Base-by-base conservation (phyloP, 1,284 basidiomycete species). In the Mycocalia duriaeana region DNA sequence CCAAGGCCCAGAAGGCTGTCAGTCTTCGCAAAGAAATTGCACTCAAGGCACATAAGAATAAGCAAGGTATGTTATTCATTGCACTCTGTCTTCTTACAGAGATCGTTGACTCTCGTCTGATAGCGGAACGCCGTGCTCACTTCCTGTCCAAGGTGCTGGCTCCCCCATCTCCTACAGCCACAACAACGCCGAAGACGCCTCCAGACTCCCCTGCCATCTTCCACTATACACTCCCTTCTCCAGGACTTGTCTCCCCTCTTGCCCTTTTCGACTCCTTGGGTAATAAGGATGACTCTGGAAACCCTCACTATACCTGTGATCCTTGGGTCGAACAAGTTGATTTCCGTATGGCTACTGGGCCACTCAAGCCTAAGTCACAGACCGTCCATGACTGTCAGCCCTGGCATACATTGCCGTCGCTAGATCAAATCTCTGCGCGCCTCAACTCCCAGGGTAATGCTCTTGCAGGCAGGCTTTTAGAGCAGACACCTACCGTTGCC, bases 21-120 rank as follows among this genome's bases (percentile, higher is more conserved):
- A 78, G 84, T 66, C 73, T 89, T 48, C 79, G 83, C 53, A 86
- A 81, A 66, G 83, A 89, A 64, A 78, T 87, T 44, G 82, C 83
- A 14, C 64, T 85, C 50, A 86, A 82, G 64, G 76, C 73, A 42
- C 85, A 89, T 66, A 80, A 76, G 69, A 79, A 72, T 61, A 89
- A 85, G 70, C 84, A 89, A 64, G 67, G 87, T 89, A 62, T 51
- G 80, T 70, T 20, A 38, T 11, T 44, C 18, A 18, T 54, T 26
- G 25, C 25, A 48, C 46, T 44, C 42, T 31, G 51, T 50, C 37
- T 49, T 26, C 6, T 47, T 11, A 34, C 35, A 37, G 44, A 28
- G 49, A 45, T 37, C 39, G 25, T 50, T 18, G 31, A 44, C 26
- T 43, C 22, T 42, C 14, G n/a, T 46, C 4, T 13, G 11, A 38